Evolutionary conservation across 306 rosid species (phyloP), one percentile per base, ranked within the genome.

Genomic region (Lathyrus aphaca): DNA sequence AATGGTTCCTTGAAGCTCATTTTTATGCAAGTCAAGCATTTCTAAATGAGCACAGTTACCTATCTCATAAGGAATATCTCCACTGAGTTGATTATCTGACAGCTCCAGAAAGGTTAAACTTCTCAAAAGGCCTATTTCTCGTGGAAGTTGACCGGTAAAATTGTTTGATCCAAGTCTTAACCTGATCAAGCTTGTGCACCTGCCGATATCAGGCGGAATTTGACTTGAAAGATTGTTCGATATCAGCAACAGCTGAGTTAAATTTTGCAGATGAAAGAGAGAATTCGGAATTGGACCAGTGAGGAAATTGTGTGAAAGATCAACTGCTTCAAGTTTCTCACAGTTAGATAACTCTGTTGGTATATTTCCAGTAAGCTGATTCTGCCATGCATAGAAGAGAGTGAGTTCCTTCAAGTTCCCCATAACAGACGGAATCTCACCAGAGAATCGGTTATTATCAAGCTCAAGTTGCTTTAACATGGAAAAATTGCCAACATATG

Each of bases 331-430:
- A 76, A 93, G 96, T 80, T 90, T 88, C 78, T 90, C 74, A 66
- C 98, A 93, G 77, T 80, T 76, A 58, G 88, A 83, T 29, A 93
- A 77, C 74, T 90, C 96, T 18, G 77, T 27, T 13, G 98, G 96
- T 79, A 93, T 84, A 64, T 84, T 88, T 80, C 97, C 98, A 23
- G 68, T 23, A 27, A 93, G 96, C 71, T 82, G 83, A 81, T 93
- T 93, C 84, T 90, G 86, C 98, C 98, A 93, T 19, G 97, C 98
- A 81, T 46, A 90, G 86, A 93, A 90, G 65, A 86, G 76, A 55
- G 87, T 82, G 37, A 93, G 97, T 43, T 93, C 85, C 80, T 85
- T 90, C 48, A 93, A 76, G 45, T 84, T 42, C 70, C 98, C 98
- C 60, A 93, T 68, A 48, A 80, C 79, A 10, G 85, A 51, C n/a